Base-by-base conservation (phyloP, 805 yeast genomes). In the Osmozyma mogii region DNA sequence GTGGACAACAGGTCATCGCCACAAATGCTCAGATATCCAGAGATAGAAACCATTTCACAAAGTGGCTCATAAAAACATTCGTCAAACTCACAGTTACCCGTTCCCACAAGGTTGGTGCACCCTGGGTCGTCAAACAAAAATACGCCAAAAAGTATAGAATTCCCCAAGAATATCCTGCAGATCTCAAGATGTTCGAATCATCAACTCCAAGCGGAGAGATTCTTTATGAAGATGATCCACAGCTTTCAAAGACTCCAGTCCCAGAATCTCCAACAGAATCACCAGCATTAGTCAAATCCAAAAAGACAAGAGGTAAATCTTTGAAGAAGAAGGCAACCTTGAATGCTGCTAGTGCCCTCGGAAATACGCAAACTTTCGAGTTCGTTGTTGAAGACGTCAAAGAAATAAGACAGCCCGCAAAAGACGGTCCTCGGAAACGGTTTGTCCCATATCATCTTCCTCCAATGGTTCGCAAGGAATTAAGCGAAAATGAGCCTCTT, bases 71-170 rank as follows among this genome's bases (percentile, higher is more conserved):
- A 21, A 82, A 88, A 52, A 79, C 95, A n/a, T 78, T 92, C 50
- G 68, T 88, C 50, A 83, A 88, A 55, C 68, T 83, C 50, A 70
- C 84, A 25, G 69, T 84, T 50, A 67, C 81, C 6, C 73, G 95
- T 32, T 83, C 88, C 2, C 70, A 79, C 31, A 84, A 82, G 65
- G 65, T 78, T 24, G 96, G 97, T 3, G 89, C 96, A 3, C 97
- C 97, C 3, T 92, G 97, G 97, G 76, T 89, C 13, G 92, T 92
- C 10, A 82, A 79, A 49, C 75, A 73, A 15, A 77, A 78, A 41
- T 84, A 73, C 52, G 92, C 92, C 0, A 65, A 64, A 32, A 68
- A 69, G 43, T 84, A 78, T 50, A 59, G 83, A 40, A 81, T 84
- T 12, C 70, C 79, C 8, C 61, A 65, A 11, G 77, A 67, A 22